These are phyloP conservation scores for Papiliotrema fonsecae DNA, from an alignment of 1,284 basidiomycete species.

Conservation along the genomic window DNA sequence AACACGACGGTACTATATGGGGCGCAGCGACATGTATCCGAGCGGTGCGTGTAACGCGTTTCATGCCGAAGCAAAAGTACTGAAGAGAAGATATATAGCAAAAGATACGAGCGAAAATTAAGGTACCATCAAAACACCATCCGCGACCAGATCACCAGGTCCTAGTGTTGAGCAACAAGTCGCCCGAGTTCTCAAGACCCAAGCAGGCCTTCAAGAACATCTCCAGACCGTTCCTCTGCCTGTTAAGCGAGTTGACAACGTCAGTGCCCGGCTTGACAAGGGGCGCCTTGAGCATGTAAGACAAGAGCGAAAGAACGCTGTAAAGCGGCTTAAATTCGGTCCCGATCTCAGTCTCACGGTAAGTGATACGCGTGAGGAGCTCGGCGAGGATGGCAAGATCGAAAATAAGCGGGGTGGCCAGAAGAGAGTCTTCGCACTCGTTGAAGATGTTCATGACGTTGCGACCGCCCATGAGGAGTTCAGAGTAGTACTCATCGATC, in stretches of 20 bases:
- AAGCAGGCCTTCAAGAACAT: constrained; percentile 67
- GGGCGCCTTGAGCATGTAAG: constrained; percentile 97
- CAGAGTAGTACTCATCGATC: constrained; percentile 98
- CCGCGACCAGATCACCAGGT: constrained; percentile 58
- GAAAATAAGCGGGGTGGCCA: constrained; percentile 92
- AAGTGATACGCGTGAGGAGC: constrained; percentile 87
- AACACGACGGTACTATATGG: too few species aligned
- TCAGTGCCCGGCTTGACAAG: constrained; percentile 93
- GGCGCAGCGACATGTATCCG: too few species aligned
- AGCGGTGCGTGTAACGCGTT: constrained; percentile 16
- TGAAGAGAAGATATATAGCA: not conserved
- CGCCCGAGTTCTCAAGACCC: constrained; percentile 73
- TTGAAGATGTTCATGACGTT: constrained; percentile 73
- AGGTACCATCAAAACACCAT: not conserved
- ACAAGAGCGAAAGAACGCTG: constrained; percentile 79
- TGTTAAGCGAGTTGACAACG: constrained; percentile 90
- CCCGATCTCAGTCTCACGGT: constrained; percentile 57
- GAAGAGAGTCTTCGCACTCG: constrained; percentile 93
- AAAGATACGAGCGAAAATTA: not conserved
- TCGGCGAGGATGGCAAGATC: constrained; percentile 92
- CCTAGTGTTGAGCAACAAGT: constrained; percentile 78
- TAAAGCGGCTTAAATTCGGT: constrained; percentile 73
- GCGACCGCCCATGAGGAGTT: constrained; percentile 60
- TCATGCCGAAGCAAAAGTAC: constrained; percentile 11
- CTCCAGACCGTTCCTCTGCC: constrained; percentile 92